Evolutionary conservation across 106 monocot species (phyloP).

Genomic region (Allium cepa): DNA sequence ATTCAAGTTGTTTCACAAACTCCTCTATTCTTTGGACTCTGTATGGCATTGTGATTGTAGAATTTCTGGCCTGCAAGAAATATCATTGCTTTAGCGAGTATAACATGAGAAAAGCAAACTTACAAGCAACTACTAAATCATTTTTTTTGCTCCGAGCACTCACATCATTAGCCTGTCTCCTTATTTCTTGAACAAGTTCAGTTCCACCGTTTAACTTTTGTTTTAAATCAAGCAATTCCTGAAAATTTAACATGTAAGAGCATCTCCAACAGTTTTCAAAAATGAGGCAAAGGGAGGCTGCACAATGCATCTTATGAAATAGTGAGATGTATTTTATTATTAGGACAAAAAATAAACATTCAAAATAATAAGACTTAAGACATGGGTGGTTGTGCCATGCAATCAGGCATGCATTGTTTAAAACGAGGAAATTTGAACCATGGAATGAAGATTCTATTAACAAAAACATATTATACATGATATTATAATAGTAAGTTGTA

Average conservation of each 20-base stretch:
- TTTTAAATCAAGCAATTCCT: slow-evolving; percentile 79
- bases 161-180: slow-evolving; percentile 89
- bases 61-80: slow-evolving; percentile 67
- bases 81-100: background rate
- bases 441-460: no score
- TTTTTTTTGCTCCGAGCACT: background rate
- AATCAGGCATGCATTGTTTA: no score
- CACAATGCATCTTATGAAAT: no score
- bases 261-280: background rate
- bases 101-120: background rate
- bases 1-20: slow-evolving; percentile 79
- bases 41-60: slow-evolving; percentile 87
- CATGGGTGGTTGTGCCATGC: no score
- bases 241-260: slow-evolving; percentile 17
- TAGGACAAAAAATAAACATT: no score
- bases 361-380: no score
- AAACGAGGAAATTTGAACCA: no score
- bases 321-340: no score
- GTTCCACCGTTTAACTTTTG: slow-evolving; percentile 40
- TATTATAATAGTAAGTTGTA: no score
- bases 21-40: slow-evolving; percentile 82
- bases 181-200: slow-evolving; percentile 68
- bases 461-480: no score
- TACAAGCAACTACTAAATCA: background rate
- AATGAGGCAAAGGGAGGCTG: no score